phyloP scores from a whole-genome alignment of 352 stramenopile species.

The Globisporangium irregulare region DNA sequence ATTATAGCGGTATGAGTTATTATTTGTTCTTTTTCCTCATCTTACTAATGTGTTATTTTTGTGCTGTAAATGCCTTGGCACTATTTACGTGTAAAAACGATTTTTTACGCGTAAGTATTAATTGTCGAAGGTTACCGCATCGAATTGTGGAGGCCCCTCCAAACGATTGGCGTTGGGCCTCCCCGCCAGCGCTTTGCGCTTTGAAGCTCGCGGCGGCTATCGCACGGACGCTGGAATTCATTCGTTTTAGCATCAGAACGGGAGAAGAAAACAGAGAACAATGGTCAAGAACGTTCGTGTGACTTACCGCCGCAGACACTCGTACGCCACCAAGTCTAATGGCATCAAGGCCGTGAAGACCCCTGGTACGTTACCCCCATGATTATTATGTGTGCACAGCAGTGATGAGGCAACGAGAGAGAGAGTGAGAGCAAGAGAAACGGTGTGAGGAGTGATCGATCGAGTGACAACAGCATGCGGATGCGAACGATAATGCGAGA shows the following conservation, averaged over 20 bases:
- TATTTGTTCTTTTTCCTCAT: not conserved
- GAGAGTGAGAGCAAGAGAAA: not conserved
- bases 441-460: not conserved
- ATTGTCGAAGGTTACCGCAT: not conserved
- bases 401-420: not conserved
- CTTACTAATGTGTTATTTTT: not conserved
- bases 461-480: not conserved
- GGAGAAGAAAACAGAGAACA: slow-evolving; percentile 69
- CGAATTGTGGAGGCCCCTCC: slow-evolving; percentile 1
- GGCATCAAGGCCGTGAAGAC: slow-evolving; percentile 94
- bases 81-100: slow-evolving; percentile 2
- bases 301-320: slow-evolving; percentile 94
- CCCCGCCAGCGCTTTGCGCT: slow-evolving; percentile 7
- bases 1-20: not conserved
- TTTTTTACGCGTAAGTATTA: slow-evolving; percentile 8
- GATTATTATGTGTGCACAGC: not conserved
- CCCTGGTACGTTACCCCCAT: slow-evolving; percentile 76
- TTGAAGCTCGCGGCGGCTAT: slow-evolving; percentile 8
- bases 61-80: not conserved
- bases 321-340: slow-evolving; percentile 96
- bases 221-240: slow-evolving; percentile 20
- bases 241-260: slow-evolving; percentile 62
- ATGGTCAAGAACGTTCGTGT: slow-evolving; percentile 95
- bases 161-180: slow-evolving; percentile 56
- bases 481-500: not conserved